Base-by-base conservation (phyloP, 2,329 filamentous ascomycete genomes). In the Colletotrichum zoysiae region DNA sequence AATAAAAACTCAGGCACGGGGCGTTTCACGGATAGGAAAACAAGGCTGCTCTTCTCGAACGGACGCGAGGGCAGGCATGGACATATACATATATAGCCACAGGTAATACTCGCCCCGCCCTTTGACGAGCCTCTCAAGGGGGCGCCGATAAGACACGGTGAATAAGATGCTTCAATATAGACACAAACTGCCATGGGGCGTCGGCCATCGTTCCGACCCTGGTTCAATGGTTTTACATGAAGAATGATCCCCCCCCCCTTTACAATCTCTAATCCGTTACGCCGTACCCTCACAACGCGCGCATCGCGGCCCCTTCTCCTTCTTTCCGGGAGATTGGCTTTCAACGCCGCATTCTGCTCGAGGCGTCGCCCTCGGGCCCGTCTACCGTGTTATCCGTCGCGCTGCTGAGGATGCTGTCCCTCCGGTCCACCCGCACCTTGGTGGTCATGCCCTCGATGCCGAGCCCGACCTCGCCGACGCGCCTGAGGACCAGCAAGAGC, bases 381-480 rank as follows among this genome's bases (percentile, higher is more conserved):
- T 78, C 76, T 18, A 73, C 71, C 30, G 74, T 74, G 23, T 77
- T 79, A 35, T 79, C 80, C 18, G 78, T 78, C 14, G 73, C 73
- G 6, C 75, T 77, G 74, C 82, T 86, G 18, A 81, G 76, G 4
- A 82, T 76, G 67, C 85, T 87, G 55, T 81, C 82, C 60, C 84
- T 79, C 57, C 85, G 78, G 67, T 76, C 76, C 48, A 77, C 78
- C 35, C 64, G 78, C 76, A 26, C 73, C 57, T 77, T 78, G 42
- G 78, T 77, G 40, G 78, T 77, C 84, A 89, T 84, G 2, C 84
- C 84, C 73, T 86, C 82, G 63, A 90, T 89, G 3, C 88, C 89
- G 0, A 92, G 79, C 23, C 85, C 87, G 3, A 93, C 89, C 82
- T 98, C 95, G 63, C 96, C 97, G 1, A 98, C 92, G 48, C 95